Evolutionary conservation across 2,329 filamentous ascomycete genomes (phyloP).

Genomic region (Sclerotinia sclerotiorum): DNA sequence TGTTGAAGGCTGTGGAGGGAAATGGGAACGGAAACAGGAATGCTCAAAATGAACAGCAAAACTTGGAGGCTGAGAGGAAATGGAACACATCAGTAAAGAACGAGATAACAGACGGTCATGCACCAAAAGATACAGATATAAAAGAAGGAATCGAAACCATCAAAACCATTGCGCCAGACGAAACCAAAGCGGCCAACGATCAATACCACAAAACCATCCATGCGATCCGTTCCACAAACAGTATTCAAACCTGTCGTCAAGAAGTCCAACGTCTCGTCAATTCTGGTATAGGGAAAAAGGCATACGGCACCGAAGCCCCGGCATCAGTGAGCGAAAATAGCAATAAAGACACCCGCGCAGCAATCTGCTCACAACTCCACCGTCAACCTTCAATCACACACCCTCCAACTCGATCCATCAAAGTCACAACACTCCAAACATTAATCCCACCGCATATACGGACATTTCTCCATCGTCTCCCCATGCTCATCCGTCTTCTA

Average conservation of each 20-base stretch:
- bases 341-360: constrained; percentile 48
- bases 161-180: constrained; percentile 43
- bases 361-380: constrained; percentile 51
- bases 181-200: constrained; percentile 46
- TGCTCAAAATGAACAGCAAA: constrained; percentile 25
- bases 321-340: constrained; percentile 40
- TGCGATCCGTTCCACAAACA: constrained; percentile 44
- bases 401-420: constrained; percentile 49
- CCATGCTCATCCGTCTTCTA: constrained; percentile 50
- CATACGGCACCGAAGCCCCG: not conserved
- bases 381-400: constrained; percentile 50
- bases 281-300: constrained; percentile 22
- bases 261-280: constrained; percentile 27
- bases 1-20: constrained; percentile 47
- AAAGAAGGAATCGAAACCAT: constrained; percentile 44
- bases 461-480: constrained; percentile 50
- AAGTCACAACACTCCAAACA: constrained; percentile 50
- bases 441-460: constrained; percentile 45
- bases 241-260: constrained; percentile 42
- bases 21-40: constrained; percentile 17
- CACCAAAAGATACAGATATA: constrained; percentile 42
- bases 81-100: constrained; percentile 23
- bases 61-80: constrained; percentile 3
- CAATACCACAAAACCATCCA: constrained; percentile 46
- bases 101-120: constrained; percentile 44